Evolutionary conservation across 2,329 filamentous ascomycete species (phyloP), one percentile per base, ranked within the genome.

Genomic region (Neurospora crassa): DNA sequence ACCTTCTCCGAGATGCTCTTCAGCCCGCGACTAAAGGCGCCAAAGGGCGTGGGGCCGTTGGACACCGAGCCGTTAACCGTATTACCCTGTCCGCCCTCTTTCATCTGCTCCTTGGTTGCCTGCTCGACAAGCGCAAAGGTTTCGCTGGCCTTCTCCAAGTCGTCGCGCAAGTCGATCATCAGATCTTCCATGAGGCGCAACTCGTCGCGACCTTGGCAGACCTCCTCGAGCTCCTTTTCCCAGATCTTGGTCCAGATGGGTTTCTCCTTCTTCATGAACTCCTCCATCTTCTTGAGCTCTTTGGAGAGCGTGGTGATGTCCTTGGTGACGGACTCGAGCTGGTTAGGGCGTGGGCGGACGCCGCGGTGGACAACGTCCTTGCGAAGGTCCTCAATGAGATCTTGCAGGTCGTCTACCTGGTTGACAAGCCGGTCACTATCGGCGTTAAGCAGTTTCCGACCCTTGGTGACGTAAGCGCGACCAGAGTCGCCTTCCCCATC

Each of bases 221-320:
- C 95, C 69, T 95, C 91, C 80, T 98, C 93, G 67, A 99, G 85
- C 80, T 98, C 94, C 82, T 96, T 94, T 87, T 98, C 95, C 96
- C 96, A 99, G 74, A 98, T 97, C 88, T 97, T 97, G 70, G 94
- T 97, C 95, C 96, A 99, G 71, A 97, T 86, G 0, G 96, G 96
- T 81, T 97, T 97, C 86, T 99, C 96, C 67, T 89, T 88, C 76
- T 90, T 91, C 83, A 99, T 88, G 83, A 92, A 97, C 18, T 97
- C 94, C 79, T 97, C 92, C 87, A 99, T 91, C 82, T 92, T 94
- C 86, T 93, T 96, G 74, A 99, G 89, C 78, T 97, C 94, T 78
- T 93, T 91, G 68, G 90, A 92, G 41, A 96, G 90, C 70, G 86
- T 82, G 68, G 90, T 89, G 74, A 99, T 94, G 76, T 98, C 95